phyloP scores from a whole-genome alignment of 2,329 filamentous ascomycete species.

The Colletotrichum endophyticum region DNA sequence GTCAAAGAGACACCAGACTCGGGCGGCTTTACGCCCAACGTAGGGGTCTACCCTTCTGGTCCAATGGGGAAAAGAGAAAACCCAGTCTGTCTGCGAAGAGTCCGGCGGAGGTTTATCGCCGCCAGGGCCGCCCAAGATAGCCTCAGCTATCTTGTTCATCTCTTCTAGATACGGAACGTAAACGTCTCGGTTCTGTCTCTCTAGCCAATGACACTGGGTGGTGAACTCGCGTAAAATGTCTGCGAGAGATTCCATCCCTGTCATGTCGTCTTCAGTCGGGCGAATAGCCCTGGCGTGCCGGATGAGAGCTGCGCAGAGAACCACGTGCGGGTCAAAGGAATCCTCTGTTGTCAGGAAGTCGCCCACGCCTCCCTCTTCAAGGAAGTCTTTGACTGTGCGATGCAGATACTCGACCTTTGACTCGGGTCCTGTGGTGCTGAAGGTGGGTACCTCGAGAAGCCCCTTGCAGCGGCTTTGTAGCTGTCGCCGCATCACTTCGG shows the following conservation, averaged over 20 bases:
- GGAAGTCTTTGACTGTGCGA: not conserved
- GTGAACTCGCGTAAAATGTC: not conserved
- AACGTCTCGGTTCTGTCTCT: not conserved
- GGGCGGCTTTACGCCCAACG: not conserved
- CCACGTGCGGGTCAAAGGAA: not conserved
- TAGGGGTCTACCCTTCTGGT: not conserved
- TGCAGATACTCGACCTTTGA: not conserved
- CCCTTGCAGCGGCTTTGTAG: not conserved
- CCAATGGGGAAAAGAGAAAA: not conserved
- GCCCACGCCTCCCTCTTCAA: not conserved
- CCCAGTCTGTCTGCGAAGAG: not conserved
- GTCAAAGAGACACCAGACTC: not conserved
- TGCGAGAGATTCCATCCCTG: not conserved
- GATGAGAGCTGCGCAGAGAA: not conserved
- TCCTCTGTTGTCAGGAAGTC: not conserved
- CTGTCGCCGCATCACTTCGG: not conserved
- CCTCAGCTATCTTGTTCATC: not conserved
- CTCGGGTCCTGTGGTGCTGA: not conserved
- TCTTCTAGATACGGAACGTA: not conserved
- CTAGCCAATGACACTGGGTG: not conserved
- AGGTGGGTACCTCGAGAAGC: not conserved
- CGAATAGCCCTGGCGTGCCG: not conserved
- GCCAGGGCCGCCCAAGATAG: not conserved
- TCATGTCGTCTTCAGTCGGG: not conserved
- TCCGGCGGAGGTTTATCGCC: not conserved